Evolutionary conservation across 2,329 filamentous ascomycete genomes (phyloP), one percentile per base, ranked within the genome.

Genomic region (Microcyclosporella mali): DNA sequence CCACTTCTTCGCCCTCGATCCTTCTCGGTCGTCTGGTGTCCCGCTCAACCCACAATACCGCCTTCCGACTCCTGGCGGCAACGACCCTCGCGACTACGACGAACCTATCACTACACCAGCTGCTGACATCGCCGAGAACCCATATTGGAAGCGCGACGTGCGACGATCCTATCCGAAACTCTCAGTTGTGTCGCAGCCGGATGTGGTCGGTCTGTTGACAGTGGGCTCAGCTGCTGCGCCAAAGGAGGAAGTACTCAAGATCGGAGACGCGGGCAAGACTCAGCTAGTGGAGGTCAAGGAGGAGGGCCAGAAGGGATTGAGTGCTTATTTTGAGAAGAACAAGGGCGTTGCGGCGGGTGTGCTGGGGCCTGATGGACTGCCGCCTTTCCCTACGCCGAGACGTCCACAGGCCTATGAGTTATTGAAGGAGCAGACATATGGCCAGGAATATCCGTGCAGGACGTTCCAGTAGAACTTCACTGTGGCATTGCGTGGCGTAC

Each of bases 11-110:
- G 80, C 88, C 55, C 72, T 98, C 60, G 90, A 95, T 66, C 78
- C 88, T 28, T 81, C 86, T 61, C 89, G 92, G 54, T 95, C 89
- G 55, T 88, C 84, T 60, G 92, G 92, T 67, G 73, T 98, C 15
- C 92, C 92, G 35, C 73, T 98, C 60, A 97, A 97, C 77, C 82
- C 88, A 31, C 83, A 89, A 72, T 95, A 79, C 78, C 89, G 92
- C 58, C 84, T 86, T 69, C 92, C 92, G 47, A 70, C 89, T 37
- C 92, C 85, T 8, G 88, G 85, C 53, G 74, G 72, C 54, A 72
- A 79, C 59, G 81, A 87, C 58, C 85, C 87, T 28, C 70, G 77
- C 44, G 67, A 67, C 46, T 92, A 90, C 71, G 79, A 85, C 65
- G 88, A 94, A 64, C 85, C 86, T 16, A 84, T 90, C 46, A 94